phyloP scores from a whole-genome alignment of 192 early-diverging fungal species.

The Coemansia sp. region DNA sequence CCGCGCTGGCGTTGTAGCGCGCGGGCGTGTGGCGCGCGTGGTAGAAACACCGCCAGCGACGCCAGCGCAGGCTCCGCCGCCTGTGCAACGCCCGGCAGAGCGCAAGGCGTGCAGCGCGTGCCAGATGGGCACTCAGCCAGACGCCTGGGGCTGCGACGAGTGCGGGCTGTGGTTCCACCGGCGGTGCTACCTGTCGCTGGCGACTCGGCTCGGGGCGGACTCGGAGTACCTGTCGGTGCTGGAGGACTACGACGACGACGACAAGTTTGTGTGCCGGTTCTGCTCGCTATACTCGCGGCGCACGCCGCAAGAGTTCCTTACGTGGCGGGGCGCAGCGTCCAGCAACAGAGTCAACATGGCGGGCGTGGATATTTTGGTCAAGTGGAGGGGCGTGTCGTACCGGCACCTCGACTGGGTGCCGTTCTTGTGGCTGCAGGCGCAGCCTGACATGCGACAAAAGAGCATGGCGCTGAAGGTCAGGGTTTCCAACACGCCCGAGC shows the following conservation, averaged over 20 bases:
- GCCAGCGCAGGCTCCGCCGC: neutral
- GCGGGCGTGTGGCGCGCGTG: neutral
- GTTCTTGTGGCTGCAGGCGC: conserved; percentile 22
- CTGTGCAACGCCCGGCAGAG: neutral
- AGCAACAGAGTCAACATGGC: neutral
- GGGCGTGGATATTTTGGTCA: conserved; percentile 27
- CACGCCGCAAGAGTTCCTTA: conserved; percentile 14
- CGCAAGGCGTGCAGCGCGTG: conserved; percentile 10
- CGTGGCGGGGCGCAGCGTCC: conserved; percentile 18
- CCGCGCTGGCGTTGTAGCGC: neutral
- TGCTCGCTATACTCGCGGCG: conserved; percentile 14
- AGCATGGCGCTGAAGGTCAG: conserved; percentile 3
- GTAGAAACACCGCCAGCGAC: neutral
- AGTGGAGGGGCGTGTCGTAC: conserved; percentile 33
- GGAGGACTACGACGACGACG: neutral
- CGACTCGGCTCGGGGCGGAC: conserved; percentile 1
- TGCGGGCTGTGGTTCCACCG: conserved; percentile 24
- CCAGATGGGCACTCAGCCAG: neutral
- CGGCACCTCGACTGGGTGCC: conserved; percentile 49
- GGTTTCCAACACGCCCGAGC: neutral
- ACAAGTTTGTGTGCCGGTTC: conserved; percentile 20
- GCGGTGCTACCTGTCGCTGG: conserved; percentile 11
- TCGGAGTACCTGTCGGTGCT: neutral
- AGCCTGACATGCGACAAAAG: conserved; percentile 4
- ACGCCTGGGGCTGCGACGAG: neutral